These are phyloP conservation scores for Oropetium thomaeum DNA, from an alignment of 176 grass and related monocot genomes.

Conservation along the genomic window DNA sequence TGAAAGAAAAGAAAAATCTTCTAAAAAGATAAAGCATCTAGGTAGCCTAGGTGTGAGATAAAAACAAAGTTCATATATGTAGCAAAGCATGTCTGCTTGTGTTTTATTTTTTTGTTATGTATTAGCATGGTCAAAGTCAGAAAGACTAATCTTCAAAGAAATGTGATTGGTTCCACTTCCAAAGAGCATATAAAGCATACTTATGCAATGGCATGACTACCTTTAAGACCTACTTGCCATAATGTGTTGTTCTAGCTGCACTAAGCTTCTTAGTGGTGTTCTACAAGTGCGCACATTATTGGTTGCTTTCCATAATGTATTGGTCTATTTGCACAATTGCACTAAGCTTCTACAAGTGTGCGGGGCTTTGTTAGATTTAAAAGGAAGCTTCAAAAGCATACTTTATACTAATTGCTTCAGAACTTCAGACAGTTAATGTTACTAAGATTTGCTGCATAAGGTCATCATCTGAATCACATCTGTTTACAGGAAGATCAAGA, in stretches of 20 bases:
- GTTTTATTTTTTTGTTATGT: background rate
- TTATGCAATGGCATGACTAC: background rate
- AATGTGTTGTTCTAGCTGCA: background rate
- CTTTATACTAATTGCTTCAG: background rate
- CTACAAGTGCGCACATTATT: no score
- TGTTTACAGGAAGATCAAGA: constrained; percentile 39
- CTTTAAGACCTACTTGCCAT: background rate
- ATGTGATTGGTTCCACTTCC: background rate
- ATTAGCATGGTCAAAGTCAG: background rate
- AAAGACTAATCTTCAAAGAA: background rate
- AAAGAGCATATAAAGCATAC: no score
- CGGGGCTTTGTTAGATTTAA: no score
- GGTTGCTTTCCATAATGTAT: no score
- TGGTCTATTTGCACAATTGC: no score
- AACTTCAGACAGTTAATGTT: background rate
- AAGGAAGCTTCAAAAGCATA: constrained; percentile 1
- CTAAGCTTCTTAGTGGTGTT: background rate
- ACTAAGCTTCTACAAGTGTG: no score
- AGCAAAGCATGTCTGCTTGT: background rate
- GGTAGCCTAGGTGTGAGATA: no score
- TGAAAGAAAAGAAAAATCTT: no score
- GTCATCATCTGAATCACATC: background rate
- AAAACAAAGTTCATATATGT: no score
- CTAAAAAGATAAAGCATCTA: no score
- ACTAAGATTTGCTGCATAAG: background rate